Percentiles rank a stretch among this genome's conserved stretches.
Evolutionary conservation across 768 basidiomycete genomes (phyloP).

Genomic region (Trametes elegans): DNA sequence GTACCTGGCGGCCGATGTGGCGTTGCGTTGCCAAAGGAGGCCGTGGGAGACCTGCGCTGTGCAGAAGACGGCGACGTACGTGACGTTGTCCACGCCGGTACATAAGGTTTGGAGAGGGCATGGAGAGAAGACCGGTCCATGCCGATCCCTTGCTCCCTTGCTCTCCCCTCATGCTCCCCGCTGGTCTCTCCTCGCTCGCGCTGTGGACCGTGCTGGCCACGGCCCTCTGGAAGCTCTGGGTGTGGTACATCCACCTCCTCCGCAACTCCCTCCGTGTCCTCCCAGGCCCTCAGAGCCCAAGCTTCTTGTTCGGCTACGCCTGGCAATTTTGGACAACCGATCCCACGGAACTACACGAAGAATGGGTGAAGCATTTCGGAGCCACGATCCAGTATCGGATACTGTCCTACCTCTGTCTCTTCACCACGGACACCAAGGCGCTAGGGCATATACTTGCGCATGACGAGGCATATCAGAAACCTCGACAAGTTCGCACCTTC

Average conservation of each 20-base stretch:
- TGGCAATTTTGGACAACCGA: slow-evolving; percentile 10
- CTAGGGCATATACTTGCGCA: slow-evolving; percentile 63
- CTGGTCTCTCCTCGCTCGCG: background rate
- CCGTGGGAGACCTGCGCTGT: too few species aligned
- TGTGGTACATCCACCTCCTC: background rate
- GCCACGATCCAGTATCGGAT: slow-evolving; percentile 1
- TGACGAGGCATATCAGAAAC: slow-evolving; percentile 55
- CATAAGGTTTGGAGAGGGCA: too few species aligned
- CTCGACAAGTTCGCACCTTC: slow-evolving; percentile 37
- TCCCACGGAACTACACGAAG: slow-evolving; percentile 5
- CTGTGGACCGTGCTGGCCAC: slow-evolving; percentile 4
- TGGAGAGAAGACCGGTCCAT: too few species aligned
- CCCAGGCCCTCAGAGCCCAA: slow-evolving; percentile 1
- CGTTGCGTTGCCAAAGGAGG: too few species aligned
- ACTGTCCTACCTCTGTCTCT: slow-evolving; percentile 3
- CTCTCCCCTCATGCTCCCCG: slow-evolving; percentile 2
- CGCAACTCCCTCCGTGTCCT: slow-evolving; percentile 1
- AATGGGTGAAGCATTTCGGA: slow-evolving; percentile 4
- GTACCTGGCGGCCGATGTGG: too few species aligned
- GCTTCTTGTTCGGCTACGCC: background rate
- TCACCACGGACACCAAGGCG: slow-evolving; percentile 53
- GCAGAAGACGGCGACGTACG: too few species aligned
- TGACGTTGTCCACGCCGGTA: too few species aligned
- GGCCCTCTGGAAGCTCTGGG: slow-evolving; percentile 5
- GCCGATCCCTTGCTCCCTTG: slow-evolving; percentile 1